phyloP scores from a whole-genome alignment of 1,284 basidiomycete genomes.

The Phellopilus nigrolimitatus region DNA sequence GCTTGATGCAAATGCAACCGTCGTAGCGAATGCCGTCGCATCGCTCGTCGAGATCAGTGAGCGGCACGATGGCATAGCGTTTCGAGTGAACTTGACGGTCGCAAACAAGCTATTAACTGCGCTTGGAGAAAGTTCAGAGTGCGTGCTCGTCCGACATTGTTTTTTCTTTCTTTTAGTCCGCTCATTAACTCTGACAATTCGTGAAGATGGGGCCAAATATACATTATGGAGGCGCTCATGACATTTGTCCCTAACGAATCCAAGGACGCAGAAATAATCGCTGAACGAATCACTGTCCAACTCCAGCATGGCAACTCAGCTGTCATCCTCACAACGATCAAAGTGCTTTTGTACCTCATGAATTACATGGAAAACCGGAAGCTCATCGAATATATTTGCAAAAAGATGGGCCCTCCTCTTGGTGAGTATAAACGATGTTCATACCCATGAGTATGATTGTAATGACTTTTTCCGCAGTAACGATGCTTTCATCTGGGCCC shows the following conservation, averaged over 20 bases:
- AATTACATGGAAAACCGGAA: constrained; percentile 95
- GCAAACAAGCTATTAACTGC: constrained; percentile 84
- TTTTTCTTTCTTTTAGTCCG: constrained; percentile 13
- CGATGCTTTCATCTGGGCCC: constrained; percentile 90
- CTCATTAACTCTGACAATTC: neutral
- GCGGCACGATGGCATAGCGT: constrained; percentile 83
- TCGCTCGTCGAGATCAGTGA: constrained; percentile 91
- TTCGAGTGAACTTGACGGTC: constrained; percentile 78
- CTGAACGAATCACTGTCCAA: constrained; percentile 89
- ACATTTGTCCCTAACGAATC: constrained; percentile 89
- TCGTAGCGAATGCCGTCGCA: constrained; percentile 92
- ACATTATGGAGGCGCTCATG: constrained; percentile 92
- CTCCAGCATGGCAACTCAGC: constrained; percentile 94
- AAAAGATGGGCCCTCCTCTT: constrained; percentile 95
- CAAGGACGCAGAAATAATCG: constrained; percentile 88
- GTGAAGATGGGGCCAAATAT: constrained; percentile 95
- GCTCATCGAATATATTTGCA: constrained; percentile 85
- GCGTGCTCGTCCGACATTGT: constrained; percentile 30
- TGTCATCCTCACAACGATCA: constrained; percentile 91
- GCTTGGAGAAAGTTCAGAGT: constrained; percentile 90
- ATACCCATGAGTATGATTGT: neutral
- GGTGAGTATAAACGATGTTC: constrained; percentile 47
- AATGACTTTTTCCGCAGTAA: constrained; percentile 51
- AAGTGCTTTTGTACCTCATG: constrained; percentile 95
- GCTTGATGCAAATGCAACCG: constrained; percentile 91